These are phyloP conservation scores for Pulveroboletus sp. DNA, from an alignment of 768 basidiomycete species.

Conservation along the genomic window DNA sequence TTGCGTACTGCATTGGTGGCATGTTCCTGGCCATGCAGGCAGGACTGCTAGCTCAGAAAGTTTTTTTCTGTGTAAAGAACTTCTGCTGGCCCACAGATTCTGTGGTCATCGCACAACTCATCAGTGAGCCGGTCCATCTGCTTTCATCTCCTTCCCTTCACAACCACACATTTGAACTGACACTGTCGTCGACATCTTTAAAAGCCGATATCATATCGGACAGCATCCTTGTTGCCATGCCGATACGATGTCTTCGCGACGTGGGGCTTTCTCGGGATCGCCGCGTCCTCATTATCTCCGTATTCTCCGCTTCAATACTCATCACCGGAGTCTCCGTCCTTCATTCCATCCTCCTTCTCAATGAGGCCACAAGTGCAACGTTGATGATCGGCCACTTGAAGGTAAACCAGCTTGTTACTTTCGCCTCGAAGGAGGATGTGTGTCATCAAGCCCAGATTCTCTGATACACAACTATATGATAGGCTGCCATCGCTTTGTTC, in stretches of 20 bases:
- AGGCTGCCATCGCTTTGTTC: constrained; percentile 20
- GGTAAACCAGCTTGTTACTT: constrained; percentile 3
- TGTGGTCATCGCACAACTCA: constrained; percentile 20
- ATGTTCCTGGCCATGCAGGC: constrained; percentile 14
- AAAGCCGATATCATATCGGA: constrained; percentile 24
- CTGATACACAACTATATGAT: background rate
- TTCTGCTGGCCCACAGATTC: background rate
- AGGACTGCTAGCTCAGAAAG: constrained; percentile 17
- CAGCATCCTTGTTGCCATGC: constrained; percentile 12
- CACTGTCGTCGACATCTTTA: background rate
- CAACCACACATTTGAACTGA: background rate
- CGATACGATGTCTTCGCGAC: constrained; percentile 14
- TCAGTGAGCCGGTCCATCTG: constrained; percentile 15
- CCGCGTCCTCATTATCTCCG: constrained; percentile 19
- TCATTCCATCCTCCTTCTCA: constrained; percentile 21
- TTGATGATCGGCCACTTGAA: constrained; percentile 21
- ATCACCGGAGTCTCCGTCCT: constrained; percentile 19
- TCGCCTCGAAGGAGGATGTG: background rate
- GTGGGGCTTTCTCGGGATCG: constrained; percentile 10
- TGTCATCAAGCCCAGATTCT: background rate
- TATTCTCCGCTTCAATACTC: constrained; percentile 21
- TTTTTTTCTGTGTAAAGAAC: constrained; percentile 8
- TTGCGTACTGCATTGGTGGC: constrained; percentile 13
- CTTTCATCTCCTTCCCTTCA: background rate
- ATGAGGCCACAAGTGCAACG: background rate